Evolutionary conservation across 371 early-diverging fungal genomes (phyloP), one percentile per base, ranked within the genome.

Genomic region (Rhizomucor miehei): DNA sequence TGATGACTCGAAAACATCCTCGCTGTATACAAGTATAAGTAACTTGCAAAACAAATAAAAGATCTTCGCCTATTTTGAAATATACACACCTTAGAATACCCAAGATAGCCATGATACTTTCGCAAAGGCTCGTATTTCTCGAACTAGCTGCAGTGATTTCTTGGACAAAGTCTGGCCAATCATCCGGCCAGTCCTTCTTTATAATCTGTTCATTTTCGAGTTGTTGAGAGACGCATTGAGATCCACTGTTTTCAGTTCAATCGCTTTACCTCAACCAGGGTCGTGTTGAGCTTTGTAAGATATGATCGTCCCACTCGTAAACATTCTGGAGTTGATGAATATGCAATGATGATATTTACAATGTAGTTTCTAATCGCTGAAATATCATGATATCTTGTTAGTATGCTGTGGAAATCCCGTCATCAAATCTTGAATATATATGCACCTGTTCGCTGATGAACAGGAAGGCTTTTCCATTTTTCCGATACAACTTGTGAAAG

Each of bases 351-450:
- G 19, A 41, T 14, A 19, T 41, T 19, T 16, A 41, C 41, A 41
- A 41, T 41, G 41, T 41, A 41, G 19, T 41, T 41, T 41, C 41
- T 3, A 19, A 41, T 41, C 19, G 41, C 41, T 41, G 38, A 19
- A 6, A 16, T 41, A 16, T 41, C 19, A 16, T n/a, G n/a, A n/a
- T n/a, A n/a, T n/a, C n/a, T n/a, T n/a, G n/a, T n/a, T n/a, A n/a
- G n/a, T n/a, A n/a, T 38, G 10, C 9, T 10, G 38, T 14, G 14
- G 41, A 29, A 29, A 29, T 29, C 8, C 12, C 3, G 6, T 4
- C 41, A 41, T 14, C 14, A 41, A 41, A 14, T 12, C n/a, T n/a
- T n/a, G n/a, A n/a, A n/a, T 19, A 6, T 41, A 19, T 6, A 3
- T 19, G 14, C 12, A 41, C 41, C 41, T 41, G 11, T 16, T 16